Base-by-base conservation (phyloP, 768 basidiomycete genomes). In the Mycena kentingensis region DNA sequence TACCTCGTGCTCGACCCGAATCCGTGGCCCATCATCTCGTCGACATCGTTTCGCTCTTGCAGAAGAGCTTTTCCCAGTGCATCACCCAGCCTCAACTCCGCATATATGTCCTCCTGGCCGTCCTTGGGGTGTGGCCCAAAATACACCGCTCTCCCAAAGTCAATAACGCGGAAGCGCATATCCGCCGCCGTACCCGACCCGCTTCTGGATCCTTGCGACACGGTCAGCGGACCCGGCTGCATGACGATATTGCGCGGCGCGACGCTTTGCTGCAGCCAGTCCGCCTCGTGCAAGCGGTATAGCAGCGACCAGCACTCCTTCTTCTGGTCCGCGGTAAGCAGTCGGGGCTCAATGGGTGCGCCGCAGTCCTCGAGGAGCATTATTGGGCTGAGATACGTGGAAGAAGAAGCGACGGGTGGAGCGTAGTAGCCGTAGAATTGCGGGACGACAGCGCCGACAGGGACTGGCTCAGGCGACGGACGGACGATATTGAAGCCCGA, bases 351-450 rank as follows among this genome's bases (percentile, higher is more conserved):
- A 3, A 77, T 60, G 7, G 66, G 63, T 3, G 4, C 41, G 2
- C 77, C 77, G 47, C 77, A 78, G 36, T 75, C 58, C 59, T 80
- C 77, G 1, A 78, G 41, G 12, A 80, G 66, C 19, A 80, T 51
- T 34, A 78, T 73, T 0, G 76, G 72, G 52, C 76, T 76, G 28
- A 69, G 60, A 54, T 71, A 71, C n/a, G n/a, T n/a, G 4, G 27
- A 29, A 4, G 52, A 49, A 34, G 43, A 51, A 0, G 54, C 48
- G 26, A 62, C 24, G 1, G 61, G 57, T 6, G 67, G 67, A 8
- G 58, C 62, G 57, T 85, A 87, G 65, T 80, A 82, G 1, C 86
- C 84, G 57, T 82, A 87, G 64, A 78, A 87, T 62, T 84, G 82
- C 0, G 85, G 84, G 3, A 81, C 78, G 41, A 85, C 41, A 0